These are phyloP conservation scores for Chaetomiaceae sp. DNA, from an alignment of 2,329 filamentous ascomycete genomes.

Conservation along the genomic window DNA sequence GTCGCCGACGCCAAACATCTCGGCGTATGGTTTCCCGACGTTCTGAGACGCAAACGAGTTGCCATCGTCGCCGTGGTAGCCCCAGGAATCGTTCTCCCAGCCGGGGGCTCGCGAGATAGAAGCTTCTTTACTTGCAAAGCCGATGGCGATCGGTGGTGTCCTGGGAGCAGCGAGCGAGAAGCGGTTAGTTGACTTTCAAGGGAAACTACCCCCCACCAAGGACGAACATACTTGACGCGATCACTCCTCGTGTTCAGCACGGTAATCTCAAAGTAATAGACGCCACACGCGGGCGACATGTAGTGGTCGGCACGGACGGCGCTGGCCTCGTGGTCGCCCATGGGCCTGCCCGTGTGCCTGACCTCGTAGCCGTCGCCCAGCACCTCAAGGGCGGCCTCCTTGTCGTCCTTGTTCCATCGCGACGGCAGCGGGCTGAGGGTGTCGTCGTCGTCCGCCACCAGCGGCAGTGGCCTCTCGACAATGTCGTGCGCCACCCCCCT, in stretches of 20 bases:
- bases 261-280: slow-evolving; percentile 85
- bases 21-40: slow-evolving; percentile 53
- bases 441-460: slow-evolving; percentile 49
- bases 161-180: slow-evolving; percentile 31
- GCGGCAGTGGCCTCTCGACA: slow-evolving; percentile 59
- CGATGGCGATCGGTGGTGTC: slow-evolving; percentile 54
- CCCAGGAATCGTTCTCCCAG: slow-evolving; percentile 65
- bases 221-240: slow-evolving; percentile 44
- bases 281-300: slow-evolving; percentile 84
- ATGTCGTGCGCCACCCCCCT: slow-evolving; percentile 79
- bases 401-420: slow-evolving; percentile 77
- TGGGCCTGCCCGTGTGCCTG: slow-evolving; percentile 46
- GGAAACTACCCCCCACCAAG: slow-evolving; percentile 1
- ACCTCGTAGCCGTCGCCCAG: slow-evolving; percentile 69
- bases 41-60: slow-evolving; percentile 54
- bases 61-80: slow-evolving; percentile 65
- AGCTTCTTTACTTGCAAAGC: slow-evolving; percentile 53
- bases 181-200: too few relatives aligned
- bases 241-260: slow-evolving; percentile 48
- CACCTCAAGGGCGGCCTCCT: slow-evolving; percentile 68
- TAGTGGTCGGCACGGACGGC: slow-evolving; percentile 76
- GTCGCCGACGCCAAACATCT: slow-evolving; percentile 51
- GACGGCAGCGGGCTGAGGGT: slow-evolving; percentile 65
- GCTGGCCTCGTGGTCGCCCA: slow-evolving; percentile 68
- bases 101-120: slow-evolving; percentile 54